These are phyloP conservation scores for Aspergillus piperis DNA, from an alignment of 2,329 filamentous ascomycete species.

Conservation along the genomic window DNA sequence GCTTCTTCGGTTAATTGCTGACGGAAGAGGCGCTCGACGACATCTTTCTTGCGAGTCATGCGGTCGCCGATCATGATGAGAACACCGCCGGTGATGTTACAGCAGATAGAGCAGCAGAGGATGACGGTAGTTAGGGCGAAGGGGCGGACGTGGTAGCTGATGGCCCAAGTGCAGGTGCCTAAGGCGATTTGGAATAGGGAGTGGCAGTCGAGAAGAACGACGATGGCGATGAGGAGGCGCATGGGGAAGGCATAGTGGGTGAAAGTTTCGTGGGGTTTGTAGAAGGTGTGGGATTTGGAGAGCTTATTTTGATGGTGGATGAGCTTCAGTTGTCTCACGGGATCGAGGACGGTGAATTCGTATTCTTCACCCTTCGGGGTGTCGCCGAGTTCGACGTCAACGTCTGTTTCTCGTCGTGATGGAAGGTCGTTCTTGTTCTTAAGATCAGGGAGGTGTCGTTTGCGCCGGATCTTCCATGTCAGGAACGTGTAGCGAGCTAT, in stretches of 20 bases:
- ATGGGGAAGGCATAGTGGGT: conserved; percentile 81
- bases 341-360: conserved; percentile 64
- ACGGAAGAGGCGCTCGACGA: conserved; percentile 72
- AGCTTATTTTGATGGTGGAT: conserved; percentile 79
- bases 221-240: conserved; percentile 70
- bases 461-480: conserved; percentile 66
- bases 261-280: conserved; percentile 82
- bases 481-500: conserved; percentile 71
- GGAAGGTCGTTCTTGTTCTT: conserved; percentile 71
- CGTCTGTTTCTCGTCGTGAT: conserved; percentile 42
- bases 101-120: conserved; percentile 74
- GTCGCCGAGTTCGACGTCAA: conserved; percentile 49
- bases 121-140: conserved; percentile 77
- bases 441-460: conserved; percentile 62
- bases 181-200: conserved; percentile 78
- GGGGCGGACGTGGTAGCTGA: conserved; percentile 68
- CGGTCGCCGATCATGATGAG: conserved; percentile 76
- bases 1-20: conserved; percentile 72
- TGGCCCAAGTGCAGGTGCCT: conserved; percentile 76
- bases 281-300: conserved; percentile 80
- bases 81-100: conserved; percentile 75
- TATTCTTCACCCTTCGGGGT: conserved; percentile 49
- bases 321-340: conserved; percentile 67
- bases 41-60: conserved; percentile 80
- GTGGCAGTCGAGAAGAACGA: conserved; percentile 77